Conservation (phyloP, 2,329 filamentous ascomycete genomes). For the Cladobotryum mycophilum region DNA sequence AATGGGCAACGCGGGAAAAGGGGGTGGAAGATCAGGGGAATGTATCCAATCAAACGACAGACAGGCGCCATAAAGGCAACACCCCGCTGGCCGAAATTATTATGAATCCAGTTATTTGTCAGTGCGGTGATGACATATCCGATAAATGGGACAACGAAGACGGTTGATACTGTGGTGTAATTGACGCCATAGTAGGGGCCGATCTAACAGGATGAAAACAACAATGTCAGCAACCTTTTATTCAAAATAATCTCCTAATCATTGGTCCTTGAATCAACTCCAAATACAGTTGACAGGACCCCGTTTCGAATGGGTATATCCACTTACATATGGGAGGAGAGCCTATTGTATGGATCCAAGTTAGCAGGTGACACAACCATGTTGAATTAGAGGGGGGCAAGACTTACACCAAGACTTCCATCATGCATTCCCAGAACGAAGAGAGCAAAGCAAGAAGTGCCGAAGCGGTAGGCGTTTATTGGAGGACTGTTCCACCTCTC, state of each 20-base stretch:
- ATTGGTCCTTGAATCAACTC: too few relatives aligned
- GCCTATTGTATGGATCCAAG: slow-evolving; percentile 29
- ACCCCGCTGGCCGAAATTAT: slow-evolving; percentile 42
- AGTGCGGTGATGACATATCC: slow-evolving; percentile 59
- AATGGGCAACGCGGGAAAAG: slow-evolving; percentile 60
- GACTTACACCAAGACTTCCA: slow-evolving; percentile 54
- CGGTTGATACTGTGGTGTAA: slow-evolving; percentile 57
- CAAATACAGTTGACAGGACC: too few relatives aligned
- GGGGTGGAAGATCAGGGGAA: slow-evolving; percentile 62
- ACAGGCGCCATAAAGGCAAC: slow-evolving; percentile 59
- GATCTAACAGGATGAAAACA: slow-evolving; percentile 16
- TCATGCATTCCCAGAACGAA: slow-evolving; percentile 64
- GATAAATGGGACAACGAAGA: slow-evolving; percentile 60
- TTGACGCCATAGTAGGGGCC: slow-evolving; percentile 51
- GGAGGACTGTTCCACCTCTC: slow-evolving; percentile 60
- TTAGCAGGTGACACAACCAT: not conserved
- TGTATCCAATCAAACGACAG: slow-evolving; percentile 58
- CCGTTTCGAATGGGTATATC: not conserved
- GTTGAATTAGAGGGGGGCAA: not conserved
- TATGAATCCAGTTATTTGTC: slow-evolving; percentile 47
- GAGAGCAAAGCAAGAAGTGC: slow-evolving; percentile 55
- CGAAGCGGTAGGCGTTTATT: slow-evolving; percentile 52
- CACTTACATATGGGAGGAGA: slow-evolving; percentile 41
- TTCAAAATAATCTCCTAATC: too few relatives aligned
- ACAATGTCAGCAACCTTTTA: not conserved